A percentile compares a stretch with the other conserved stretches of the same genome.
phyloP scores from a whole-genome alignment of 345 rosid species.

The Brassica cretica region DNA sequence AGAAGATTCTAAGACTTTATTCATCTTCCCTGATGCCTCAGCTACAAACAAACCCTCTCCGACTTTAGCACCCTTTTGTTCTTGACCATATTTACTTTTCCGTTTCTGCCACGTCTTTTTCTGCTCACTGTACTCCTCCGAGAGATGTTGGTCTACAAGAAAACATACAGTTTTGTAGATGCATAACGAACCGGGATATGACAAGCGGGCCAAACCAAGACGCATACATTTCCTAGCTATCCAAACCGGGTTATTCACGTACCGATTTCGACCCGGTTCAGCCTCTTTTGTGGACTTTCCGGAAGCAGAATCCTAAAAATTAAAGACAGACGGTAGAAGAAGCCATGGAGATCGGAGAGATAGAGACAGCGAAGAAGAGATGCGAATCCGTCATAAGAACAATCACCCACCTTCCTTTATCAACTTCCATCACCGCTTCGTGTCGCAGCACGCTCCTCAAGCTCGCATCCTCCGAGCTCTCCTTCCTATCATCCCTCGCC shows the following conservation, averaged over 20 bases:
- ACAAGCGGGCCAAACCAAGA: background rate
- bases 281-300: background rate
- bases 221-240: background rate
- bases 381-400: slow-evolving; percentile 49
- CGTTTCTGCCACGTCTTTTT: too few relatives aligned
- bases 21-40: too few relatives aligned
- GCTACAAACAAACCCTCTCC: too few relatives aligned
- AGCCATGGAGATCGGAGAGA: slow-evolving; percentile 36
- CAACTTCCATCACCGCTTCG: slow-evolving; percentile 39
- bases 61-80: too few relatives aligned
- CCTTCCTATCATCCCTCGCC: slow-evolving; percentile 59
- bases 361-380: slow-evolving; percentile 51
- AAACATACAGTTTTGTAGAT: too few relatives aligned
- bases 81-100: too few relatives aligned
- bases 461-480: slow-evolving; percentile 70
- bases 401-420: slow-evolving; percentile 45
- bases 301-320: background rate
- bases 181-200: background rate
- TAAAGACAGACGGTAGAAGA: background rate
- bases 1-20: too few relatives aligned
- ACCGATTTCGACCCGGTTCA: slow-evolving; percentile 1
- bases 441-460: slow-evolving; percentile 70
- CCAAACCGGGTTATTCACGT: background rate
- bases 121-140: too few relatives aligned
- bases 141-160: too few relatives aligned